Base-by-base conservation (phyloP, 2,329 filamentous ascomycete species). In the Cercospora sp. region DNA sequence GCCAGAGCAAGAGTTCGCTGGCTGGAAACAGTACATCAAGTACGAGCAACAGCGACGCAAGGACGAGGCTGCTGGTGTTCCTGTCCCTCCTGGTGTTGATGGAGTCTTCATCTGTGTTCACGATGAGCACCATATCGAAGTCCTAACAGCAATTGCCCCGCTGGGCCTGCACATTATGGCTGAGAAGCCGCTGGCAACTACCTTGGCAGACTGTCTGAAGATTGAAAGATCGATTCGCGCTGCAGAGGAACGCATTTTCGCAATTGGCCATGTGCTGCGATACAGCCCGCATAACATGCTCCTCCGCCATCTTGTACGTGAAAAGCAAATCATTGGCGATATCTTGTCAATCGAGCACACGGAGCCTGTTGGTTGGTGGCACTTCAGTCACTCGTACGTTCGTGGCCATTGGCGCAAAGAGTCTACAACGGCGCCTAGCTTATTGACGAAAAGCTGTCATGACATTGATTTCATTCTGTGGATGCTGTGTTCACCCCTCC, bases 291-390 rank as follows among this genome's bases (percentile, higher is more conserved):
- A 97, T 79, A 98, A 98, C 77, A 90, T 93, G 79, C 82, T 94
- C 65, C 84, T 99, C 30, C 88, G 93, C 60, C 89, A 90, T 76
- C 82, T 98, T 16, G 84, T 98, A 5, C 85, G 93, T 1, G 85
- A 91, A 71, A 88, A 96, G 63, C 85, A 86, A 12, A 87, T 89
- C 12, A 90, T 99, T 75, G 95, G 95, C 6, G 91, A 97, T 64
- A 84, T 97, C 31, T 83, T 96, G 63, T 94, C 91, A 45, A 85
- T 97, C 45, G 91, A 96, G 70, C 95, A 98, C 79, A 95, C 92
- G 0, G 95, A 98, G 79, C 95, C 95, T 0, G 90, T 99, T 0
- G 95, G 95, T 0, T 96, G 91, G 89, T 98, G 93, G 92, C 95
- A 98, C 78, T 98, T 96, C 77, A 85, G 91, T 0, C 94, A 97